phyloP scores from a whole-genome alignment of 805 yeast genomes.

The Ogataea henricii region DNA sequence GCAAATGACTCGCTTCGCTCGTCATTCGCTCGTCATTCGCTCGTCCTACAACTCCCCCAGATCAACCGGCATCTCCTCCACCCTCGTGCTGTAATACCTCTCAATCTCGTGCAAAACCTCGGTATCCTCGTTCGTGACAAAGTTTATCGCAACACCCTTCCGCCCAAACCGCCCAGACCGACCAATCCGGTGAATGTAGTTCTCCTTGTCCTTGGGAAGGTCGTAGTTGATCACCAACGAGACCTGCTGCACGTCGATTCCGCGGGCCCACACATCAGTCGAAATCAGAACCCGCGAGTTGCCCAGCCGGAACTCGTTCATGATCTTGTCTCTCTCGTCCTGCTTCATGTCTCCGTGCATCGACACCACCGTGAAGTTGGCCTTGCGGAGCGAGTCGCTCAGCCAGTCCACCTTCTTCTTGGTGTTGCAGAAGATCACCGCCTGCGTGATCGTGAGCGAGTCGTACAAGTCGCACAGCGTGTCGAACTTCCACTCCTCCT shows the following conservation, averaged over 20 bases:
- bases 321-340: slow-evolving; percentile 88
- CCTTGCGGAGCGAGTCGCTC: slow-evolving; percentile 67
- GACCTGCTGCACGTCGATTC: slow-evolving; percentile 97
- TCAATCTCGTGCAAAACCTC: slow-evolving; percentile 81
- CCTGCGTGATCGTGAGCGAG: slow-evolving; percentile 93
- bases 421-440: slow-evolving; percentile 97
- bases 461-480: slow-evolving; percentile 94
- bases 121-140: slow-evolving; percentile 79
- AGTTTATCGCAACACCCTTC: slow-evolving; percentile 96
- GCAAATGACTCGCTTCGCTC: too few species aligned
- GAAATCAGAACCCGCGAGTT: slow-evolving; percentile 89
- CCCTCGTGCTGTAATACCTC: slow-evolving; percentile 84
- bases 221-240: slow-evolving; percentile 94
- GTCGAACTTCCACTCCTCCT: slow-evolving; percentile 94
- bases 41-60: slow-evolving; percentile 29
- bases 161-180: slow-evolving; percentile 99
- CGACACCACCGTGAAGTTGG: slow-evolving; percentile 87
- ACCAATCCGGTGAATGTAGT: slow-evolving; percentile 97
- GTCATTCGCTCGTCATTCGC: too few species aligned
- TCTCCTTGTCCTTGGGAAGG: slow-evolving; percentile 85
- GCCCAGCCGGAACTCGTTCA: slow-evolving; percentile 95
- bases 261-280: slow-evolving; percentile 96
- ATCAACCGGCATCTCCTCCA: slow-evolving; percentile 84
- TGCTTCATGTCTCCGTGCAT: slow-evolving; percentile 98
- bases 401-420: slow-evolving; percentile 91